Base-by-base conservation (phyloP, 1,284 basidiomycete species). In the Meira miltonrushii region DNA sequence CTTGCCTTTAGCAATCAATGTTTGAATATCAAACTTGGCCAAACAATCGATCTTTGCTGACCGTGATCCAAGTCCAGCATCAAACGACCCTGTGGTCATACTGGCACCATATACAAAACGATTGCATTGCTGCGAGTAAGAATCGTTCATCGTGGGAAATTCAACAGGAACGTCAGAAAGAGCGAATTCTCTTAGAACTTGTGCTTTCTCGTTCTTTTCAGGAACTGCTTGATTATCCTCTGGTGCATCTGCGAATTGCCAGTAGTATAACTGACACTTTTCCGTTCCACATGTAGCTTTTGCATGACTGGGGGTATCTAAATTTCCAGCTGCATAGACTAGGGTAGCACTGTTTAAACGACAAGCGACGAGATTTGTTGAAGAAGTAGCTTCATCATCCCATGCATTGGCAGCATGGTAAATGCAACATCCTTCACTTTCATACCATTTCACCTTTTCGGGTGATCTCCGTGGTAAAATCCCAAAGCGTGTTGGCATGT, bases 351-450 rank as follows among this genome's bases (percentile, higher is more conserved):
- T 79, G 55, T 79, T 79, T 64, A 83, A 80, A 15, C 82, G 71
- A 60, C 81, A 82, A 1, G 78, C 80, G n/a, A 82, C 77, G 71
- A 82, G 78, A 8, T 50, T 39, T 39, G 39, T 48, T 0, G 28
- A 50, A 1, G 54, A 33, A 38, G 39, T 54, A 11, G 21, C 33
- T 9, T 65, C 54, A 40, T 79, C 79, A 63, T 81, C 78, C 81
- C 81, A 82, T 15, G 81, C 78, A 58, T 82, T 82, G 41, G 81
- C 82, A 1, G 81, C 82, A 69, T 83, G 82, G 65, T 82, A 82
- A 48, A 83, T 80, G 59, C 80, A 77, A 57, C 81, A 81, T 0
- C 81, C 78, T 49, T 81, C 77, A 4, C 68, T 54, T 44, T 74
- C 75, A 62, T 79, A 81, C 69, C 81, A 80, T 5, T 69, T 67